Conservation (phyloP, 306 rosid species). For the Fragaria nilgerrensis region DNA sequence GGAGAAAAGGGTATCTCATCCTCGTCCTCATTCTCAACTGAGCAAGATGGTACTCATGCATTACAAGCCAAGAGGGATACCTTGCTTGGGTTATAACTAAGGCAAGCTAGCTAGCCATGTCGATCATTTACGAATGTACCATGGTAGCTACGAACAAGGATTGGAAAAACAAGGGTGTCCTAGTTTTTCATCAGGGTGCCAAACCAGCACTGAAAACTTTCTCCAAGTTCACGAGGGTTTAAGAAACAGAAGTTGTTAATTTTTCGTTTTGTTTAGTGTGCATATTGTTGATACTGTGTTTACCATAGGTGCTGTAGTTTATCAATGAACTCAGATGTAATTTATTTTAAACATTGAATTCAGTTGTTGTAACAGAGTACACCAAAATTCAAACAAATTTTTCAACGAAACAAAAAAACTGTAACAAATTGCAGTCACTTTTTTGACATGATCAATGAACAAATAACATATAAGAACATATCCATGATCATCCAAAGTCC, state of each 20-base stretch:
- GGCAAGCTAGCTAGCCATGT: slow-evolving; percentile 3
- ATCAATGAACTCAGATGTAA: not conserved
- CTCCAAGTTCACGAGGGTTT: not conserved
- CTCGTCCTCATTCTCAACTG: slow-evolving; percentile 25
- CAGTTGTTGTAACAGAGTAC: not conserved
- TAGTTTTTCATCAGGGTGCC: not conserved
- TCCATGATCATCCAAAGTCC: no score
- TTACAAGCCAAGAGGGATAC: slow-evolving; percentile 42
- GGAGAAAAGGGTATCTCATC: slow-evolving; percentile 24
- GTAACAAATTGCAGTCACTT: not conserved
- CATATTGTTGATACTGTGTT: not conserved
- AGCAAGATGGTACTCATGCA: slow-evolving; percentile 34
- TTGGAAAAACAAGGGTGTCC: not conserved
- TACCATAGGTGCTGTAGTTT: not conserved
- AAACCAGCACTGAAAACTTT: not conserved
- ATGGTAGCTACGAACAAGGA: not conserved
- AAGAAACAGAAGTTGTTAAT: not conserved
- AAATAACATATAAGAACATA: no score
- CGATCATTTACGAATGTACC: not conserved
- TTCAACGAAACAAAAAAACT: no score
- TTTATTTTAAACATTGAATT: not conserved
- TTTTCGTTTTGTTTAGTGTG: not conserved
- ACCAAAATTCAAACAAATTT: not conserved
- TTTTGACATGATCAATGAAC: no score
- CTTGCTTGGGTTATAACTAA: slow-evolving; percentile 48